Evolutionary conservation across 2,329 filamentous ascomycete genomes (phyloP).

Genomic region (Dactylonectria macrodidyma): DNA sequence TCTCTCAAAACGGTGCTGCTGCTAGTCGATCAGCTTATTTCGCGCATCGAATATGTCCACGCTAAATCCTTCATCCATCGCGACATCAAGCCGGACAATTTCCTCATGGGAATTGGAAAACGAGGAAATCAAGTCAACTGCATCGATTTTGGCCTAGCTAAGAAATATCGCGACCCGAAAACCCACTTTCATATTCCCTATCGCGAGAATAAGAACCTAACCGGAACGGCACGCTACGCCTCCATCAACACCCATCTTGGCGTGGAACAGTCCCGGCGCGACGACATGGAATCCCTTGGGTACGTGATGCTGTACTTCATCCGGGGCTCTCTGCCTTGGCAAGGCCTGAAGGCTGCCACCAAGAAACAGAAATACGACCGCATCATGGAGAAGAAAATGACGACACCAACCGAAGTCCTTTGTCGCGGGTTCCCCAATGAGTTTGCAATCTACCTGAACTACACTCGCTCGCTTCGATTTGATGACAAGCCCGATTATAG

Average conservation of each 20-base stretch:
- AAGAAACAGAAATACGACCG: constrained; percentile 99
- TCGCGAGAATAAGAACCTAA: constrained; percentile 99
- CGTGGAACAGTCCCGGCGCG: constrained; percentile 98
- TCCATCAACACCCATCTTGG: constrained; percentile 99
- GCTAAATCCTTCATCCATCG: constrained; percentile 99
- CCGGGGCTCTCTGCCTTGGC: constrained; percentile 98
- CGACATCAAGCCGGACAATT: constrained; percentile 99
- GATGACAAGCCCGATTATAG: constrained; percentile 99
- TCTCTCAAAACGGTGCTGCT: constrained; percentile 98
- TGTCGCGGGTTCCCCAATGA: constrained; percentile 99
- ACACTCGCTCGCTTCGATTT: constrained; percentile 97
- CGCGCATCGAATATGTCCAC: constrained; percentile 99
- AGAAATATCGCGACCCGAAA: constrained; percentile 99
- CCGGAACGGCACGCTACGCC: constrained; percentile 97
- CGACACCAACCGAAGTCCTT: constrained; percentile 96
- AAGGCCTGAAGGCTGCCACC: constrained; percentile 97
- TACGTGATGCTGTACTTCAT: constrained; percentile 99
- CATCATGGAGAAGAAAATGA: constrained; percentile 99
- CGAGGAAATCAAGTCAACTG: constrained; percentile 99
- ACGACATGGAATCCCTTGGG: constrained; percentile 99
- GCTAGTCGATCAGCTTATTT: constrained; percentile 97
- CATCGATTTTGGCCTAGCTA: constrained; percentile 98
- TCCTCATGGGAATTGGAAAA: constrained; percentile 99
- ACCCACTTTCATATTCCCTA: constrained; percentile 99
- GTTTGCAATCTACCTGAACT: constrained; percentile 99